phyloP scores from a whole-genome alignment of 2,329 filamentous ascomycete genomes.

The Amphichorda felina region DNA sequence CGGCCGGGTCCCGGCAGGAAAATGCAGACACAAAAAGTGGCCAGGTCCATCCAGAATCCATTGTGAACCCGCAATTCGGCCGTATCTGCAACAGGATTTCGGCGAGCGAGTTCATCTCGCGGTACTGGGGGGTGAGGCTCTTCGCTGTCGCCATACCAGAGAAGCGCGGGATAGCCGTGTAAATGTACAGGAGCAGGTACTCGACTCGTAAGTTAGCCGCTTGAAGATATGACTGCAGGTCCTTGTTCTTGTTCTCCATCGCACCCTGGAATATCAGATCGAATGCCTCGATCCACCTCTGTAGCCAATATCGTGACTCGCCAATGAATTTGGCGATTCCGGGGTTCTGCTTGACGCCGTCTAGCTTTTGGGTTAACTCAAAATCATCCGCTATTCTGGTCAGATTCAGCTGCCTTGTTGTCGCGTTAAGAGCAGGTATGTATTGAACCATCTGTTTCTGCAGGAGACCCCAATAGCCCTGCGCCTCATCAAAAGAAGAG shows the following conservation, averaged over 20 bases:
- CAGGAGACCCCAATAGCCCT: constrained; percentile 23
- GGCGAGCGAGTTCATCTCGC: constrained; percentile 24
- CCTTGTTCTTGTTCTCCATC: constrained; percentile 10
- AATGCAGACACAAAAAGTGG: constrained; percentile 28
- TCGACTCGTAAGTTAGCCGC: constrained; percentile 29
- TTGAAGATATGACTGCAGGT: constrained; percentile 16
- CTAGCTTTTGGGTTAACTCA: constrained; percentile 17
- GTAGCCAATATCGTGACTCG: constrained; percentile 24
- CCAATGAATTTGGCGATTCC: constrained; percentile 19
- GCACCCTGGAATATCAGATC: constrained; percentile 19
- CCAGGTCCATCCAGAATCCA: constrained; percentile 34
- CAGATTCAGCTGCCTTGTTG: constrained; percentile 17
- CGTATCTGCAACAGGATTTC: constrained; percentile 22
- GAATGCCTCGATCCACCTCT: constrained; percentile 26
- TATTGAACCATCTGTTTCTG: constrained; percentile 23
- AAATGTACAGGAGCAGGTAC: constrained; percentile 27
- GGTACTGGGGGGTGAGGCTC: constrained; percentile 27
- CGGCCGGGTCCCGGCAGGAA: constrained; percentile 23
- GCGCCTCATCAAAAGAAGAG: constrained; percentile 18
- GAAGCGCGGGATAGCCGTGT: constrained; percentile 24
- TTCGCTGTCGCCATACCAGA: constrained; percentile 21
- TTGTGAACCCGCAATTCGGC: constrained; percentile 26
- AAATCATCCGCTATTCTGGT: constrained; percentile 11
- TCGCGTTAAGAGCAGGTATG: constrained; percentile 19
- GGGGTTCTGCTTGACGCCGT: constrained; percentile 16